A percentile compares a stretch with the other conserved stretches of the same genome.
These are phyloP conservation scores for Madurella mycetomatis DNA, from an alignment of 2,329 filamentous ascomycete species.

Conservation along the genomic window DNA sequence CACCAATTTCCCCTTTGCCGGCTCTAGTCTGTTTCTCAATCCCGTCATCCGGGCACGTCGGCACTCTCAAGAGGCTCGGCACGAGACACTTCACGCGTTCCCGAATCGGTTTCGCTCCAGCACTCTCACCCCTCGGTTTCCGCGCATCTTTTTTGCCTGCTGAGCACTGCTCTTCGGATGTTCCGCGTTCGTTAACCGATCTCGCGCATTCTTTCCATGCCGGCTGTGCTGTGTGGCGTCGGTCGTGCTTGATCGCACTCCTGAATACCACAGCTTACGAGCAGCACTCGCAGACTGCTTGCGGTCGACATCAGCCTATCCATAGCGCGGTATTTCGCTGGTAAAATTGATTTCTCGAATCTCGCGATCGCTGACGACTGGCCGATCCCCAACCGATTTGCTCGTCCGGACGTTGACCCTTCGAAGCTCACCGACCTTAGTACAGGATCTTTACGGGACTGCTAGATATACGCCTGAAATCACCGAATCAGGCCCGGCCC, in stretches of 20 bases:
- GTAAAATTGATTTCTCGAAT: background rate
- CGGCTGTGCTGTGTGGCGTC: conserved; percentile 5
- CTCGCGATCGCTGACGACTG: background rate
- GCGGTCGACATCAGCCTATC: background rate
- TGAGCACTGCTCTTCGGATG: conserved; percentile 1
- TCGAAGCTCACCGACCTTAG: background rate
- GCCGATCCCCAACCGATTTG: background rate
- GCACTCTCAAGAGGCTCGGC: conserved; percentile 11
- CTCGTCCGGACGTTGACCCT: background rate
- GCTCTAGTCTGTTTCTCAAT: conserved; percentile 6
- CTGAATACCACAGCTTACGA: conserved; percentile 1
- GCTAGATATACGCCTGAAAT: background rate
- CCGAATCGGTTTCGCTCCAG: background rate
- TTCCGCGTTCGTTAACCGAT: conserved; percentile 3
- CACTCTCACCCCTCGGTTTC: conserved; percentile 1
- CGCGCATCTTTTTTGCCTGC: background rate
- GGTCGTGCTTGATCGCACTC: conserved; percentile 13
- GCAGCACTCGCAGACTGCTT: background rate
- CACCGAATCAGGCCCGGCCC: background rate
- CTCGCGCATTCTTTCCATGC: conserved; percentile 7
- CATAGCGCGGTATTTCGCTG: background rate
- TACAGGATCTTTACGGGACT: background rate
- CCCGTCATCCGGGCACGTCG: conserved; percentile 11
- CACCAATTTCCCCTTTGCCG: conserved; percentile 18
- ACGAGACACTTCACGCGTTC: conserved; percentile 4